Conservation (phyloP, 1,139 yeast species). For the Hansenula sp. region DNA sequence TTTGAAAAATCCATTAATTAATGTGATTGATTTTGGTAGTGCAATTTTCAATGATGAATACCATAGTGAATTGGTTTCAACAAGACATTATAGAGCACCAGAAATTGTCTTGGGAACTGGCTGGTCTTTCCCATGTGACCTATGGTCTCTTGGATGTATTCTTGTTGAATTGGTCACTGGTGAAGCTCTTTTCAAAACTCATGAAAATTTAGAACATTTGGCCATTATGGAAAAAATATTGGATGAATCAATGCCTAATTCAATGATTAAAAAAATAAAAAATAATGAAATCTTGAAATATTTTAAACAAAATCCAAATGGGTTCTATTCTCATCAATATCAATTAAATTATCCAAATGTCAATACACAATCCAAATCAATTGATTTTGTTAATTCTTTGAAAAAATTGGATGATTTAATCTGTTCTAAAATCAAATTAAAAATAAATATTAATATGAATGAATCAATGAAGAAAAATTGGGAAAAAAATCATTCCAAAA, state of each 20-base stretch:
- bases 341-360: slow-evolving; percentile 30
- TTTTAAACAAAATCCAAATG: slow-evolving; percentile 7
- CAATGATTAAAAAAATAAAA: slow-evolving; percentile 16
- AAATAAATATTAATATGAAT: slow-evolving; percentile 28
- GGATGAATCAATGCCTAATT: slow-evolving; percentile 29
- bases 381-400: slow-evolving; percentile 49
- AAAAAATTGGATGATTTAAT: slow-evolving; percentile 43
- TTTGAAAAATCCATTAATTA: slow-evolving; percentile 76
- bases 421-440: slow-evolving; percentile 31
- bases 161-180: slow-evolving; percentile 90
- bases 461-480: slow-evolving; percentile 39
- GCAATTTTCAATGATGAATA: slow-evolving; percentile 94
- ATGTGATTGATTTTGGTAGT: slow-evolving; percentile 92
- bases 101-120: slow-evolving; percentile 92
- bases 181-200: slow-evolving; percentile 93
- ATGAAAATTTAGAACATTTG: slow-evolving; percentile 89
- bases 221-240: slow-evolving; percentile 89
- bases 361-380: slow-evolving; percentile 42
- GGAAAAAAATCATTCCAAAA: slow-evolving; percentile 30
- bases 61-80: slow-evolving; percentile 88
- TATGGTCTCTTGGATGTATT: slow-evolving; percentile 97
- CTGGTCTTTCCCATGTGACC: slow-evolving; percentile 90
- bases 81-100: slow-evolving; percentile 96
- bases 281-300: slow-evolving; percentile 7
- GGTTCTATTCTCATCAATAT: slow-evolving; percentile 6